Percentiles rank a stretch among this genome's conserved stretches.
Conservation (phyloP, 192 early-diverging fungal genomes). For the Jimgerdemannia flammicorona region DNA sequence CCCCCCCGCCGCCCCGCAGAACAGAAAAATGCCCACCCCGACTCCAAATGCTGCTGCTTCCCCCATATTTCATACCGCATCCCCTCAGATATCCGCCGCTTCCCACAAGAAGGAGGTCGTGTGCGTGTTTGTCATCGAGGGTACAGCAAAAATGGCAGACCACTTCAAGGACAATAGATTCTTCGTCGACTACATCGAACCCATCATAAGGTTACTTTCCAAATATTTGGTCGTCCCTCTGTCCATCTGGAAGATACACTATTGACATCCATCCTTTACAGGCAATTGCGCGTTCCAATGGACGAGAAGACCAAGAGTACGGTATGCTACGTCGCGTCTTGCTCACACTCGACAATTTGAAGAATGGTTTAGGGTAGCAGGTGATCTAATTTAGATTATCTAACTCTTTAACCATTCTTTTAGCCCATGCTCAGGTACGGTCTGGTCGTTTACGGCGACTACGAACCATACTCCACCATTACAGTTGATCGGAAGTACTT, state of each 20-base stretch:
- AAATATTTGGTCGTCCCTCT: neutral
- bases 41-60: neutral
- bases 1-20: no score
- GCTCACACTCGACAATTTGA: neutral
- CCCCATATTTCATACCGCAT: neutral
- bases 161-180: slow-evolving; percentile 31
- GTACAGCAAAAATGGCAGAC: slow-evolving; percentile 43
- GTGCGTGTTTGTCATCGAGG: slow-evolving; percentile 53
- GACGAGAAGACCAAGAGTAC: slow-evolving; percentile 47
- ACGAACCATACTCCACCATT: slow-evolving; percentile 40
- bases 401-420: neutral
- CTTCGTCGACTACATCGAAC: slow-evolving; percentile 48
- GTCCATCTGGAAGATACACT: neutral
- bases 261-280: slow-evolving; percentile 10
- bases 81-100: slow-evolving; percentile 9
- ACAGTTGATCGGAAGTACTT: slow-evolving; percentile 51
- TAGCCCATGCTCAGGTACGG: slow-evolving; percentile 55
- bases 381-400: neutral
- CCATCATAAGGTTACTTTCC: slow-evolving; percentile 39
- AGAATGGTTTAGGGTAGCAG: no score
- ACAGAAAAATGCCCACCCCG: neutral
- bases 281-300: slow-evolving; percentile 46
- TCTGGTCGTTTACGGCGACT: slow-evolving; percentile 50
- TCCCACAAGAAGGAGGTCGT: slow-evolving; percentile 46
- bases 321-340: slow-evolving; percentile 24